Evolutionary conservation across 2,329 filamentous ascomycete species (phyloP).

Genomic region (Stagonosporopsis tanaceti): DNA sequence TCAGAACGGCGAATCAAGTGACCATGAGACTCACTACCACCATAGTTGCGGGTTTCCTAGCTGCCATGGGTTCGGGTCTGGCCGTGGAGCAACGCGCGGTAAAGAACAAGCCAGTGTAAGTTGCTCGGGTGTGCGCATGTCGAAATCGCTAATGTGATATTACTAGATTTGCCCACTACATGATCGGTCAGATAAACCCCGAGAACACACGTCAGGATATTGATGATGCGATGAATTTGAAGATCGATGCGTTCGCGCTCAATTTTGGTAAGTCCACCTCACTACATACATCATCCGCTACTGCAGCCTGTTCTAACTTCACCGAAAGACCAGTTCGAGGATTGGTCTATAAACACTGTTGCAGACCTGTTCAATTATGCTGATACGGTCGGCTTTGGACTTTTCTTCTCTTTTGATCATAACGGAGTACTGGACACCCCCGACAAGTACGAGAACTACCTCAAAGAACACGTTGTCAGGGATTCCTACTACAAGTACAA

Average conservation of each 20-base stretch:
- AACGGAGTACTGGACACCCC: constrained; percentile 22
- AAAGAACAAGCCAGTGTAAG: constrained; percentile 1
- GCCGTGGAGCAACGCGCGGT: neutral
- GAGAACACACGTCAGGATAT: neutral
- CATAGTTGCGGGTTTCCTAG: neutral
- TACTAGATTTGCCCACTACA: neutral
- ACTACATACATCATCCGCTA: neutral
- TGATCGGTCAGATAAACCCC: neutral
- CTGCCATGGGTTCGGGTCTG: neutral
- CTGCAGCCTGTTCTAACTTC: neutral
- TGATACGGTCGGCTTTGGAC: constrained; percentile 39
- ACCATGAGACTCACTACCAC: neutral
- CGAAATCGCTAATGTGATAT: neutral
- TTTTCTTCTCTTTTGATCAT: constrained; percentile 52
- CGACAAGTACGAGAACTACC: constrained; percentile 35
- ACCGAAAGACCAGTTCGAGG: constrained; percentile 17
- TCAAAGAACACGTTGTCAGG: constrained; percentile 31
- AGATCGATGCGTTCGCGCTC: neutral
- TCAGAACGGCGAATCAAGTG: neutral
- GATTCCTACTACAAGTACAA: constrained; percentile 42
- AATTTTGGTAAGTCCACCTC: neutral
- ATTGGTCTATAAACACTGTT: constrained; percentile 41
- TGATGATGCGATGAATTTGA: neutral
- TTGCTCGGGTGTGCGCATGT: neutral
- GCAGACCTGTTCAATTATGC: constrained; percentile 43